Evolutionary conservation across 352 stramenopile genomes (phyloP).

Genomic region (Stramenopiles sp.): DNA sequence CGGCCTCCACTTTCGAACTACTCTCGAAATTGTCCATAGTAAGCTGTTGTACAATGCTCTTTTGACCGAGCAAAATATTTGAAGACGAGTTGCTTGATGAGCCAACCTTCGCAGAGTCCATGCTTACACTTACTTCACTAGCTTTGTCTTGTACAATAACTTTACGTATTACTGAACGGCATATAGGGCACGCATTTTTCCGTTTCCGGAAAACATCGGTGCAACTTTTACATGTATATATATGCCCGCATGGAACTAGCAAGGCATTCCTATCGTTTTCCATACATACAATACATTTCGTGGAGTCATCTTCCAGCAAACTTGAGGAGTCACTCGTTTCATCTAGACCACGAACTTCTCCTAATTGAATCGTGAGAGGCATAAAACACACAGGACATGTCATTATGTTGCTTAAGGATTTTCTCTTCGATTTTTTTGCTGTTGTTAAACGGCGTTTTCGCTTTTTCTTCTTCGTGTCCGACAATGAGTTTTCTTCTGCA

Average conservation of each 20-base stretch:
- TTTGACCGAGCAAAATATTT: not conserved
- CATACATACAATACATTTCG: constrained; percentile 12
- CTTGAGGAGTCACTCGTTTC: not conserved
- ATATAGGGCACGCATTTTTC: constrained; percentile 4
- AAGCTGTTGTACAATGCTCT: constrained; percentile 34
- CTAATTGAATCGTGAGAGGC: constrained; percentile 56
- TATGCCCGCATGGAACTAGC: not conserved
- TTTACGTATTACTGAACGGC: not conserved
- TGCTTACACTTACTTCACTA: no score
- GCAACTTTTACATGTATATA: not conserved
- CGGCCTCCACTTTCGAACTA: constrained; percentile 92
- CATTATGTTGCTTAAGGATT: constrained; percentile 23
- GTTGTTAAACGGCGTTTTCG: not conserved
- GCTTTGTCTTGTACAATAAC: not conserved
- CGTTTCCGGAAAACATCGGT: not conserved
- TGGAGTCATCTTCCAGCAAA: not conserved
- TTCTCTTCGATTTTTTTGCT: not conserved
- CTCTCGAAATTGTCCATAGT: constrained; percentile 39
- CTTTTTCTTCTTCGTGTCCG: not conserved
- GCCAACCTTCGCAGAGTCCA: no score
- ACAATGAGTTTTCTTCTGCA: not conserved
- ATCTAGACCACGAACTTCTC: constrained; percentile 11
- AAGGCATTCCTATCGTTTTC: not conserved
- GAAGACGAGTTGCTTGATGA: no score
- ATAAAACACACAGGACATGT: constrained; percentile 52